These are phyloP conservation scores for Suillus plorans DNA, from an alignment of 768 basidiomycete genomes.

Conservation along the genomic window DNA sequence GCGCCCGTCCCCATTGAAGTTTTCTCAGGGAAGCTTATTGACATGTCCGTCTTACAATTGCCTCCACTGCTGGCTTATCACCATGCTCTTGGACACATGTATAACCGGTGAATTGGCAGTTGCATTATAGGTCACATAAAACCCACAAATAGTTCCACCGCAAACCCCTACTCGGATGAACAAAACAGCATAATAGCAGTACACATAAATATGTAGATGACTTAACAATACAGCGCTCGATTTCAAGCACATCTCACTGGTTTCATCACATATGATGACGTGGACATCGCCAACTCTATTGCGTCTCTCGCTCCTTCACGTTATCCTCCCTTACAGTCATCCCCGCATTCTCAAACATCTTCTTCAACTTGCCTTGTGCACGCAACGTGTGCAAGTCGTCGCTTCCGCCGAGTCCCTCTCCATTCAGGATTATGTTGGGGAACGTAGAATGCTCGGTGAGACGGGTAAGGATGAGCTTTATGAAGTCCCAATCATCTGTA, in stretches of 20 bases:
- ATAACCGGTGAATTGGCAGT: neutral
- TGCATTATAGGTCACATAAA: neutral
- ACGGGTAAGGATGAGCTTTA: constrained; percentile 67
- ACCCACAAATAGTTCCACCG: neutral
- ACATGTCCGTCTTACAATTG: neutral
- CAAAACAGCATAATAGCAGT: neutral
- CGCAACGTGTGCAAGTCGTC: constrained; percentile 56
- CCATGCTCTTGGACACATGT: neutral
- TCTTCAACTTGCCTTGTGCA: constrained; percentile 39
- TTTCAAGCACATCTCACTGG: neutral
- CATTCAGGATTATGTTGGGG: constrained; percentile 70
- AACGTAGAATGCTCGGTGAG: constrained; percentile 70
- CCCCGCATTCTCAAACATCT: constrained; percentile 47
- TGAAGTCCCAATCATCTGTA: constrained; percentile 57
- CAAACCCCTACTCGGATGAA: neutral
- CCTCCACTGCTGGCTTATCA: neutral
- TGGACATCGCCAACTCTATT: neutral
- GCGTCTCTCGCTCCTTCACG: constrained; percentile 1
- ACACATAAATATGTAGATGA: neutral
- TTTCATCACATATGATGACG: neutral
- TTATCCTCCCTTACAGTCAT: constrained; percentile 32
- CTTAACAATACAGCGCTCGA: neutral
- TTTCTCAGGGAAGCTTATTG: neutral
- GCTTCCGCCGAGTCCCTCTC: constrained; percentile 64
- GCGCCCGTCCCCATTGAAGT: too few relatives aligned